A percentile compares a stretch with the other conserved stretches of the same genome.
Evolutionary conservation across 768 basidiomycete species (phyloP).

Genomic region (Pluteus cervinus): DNA sequence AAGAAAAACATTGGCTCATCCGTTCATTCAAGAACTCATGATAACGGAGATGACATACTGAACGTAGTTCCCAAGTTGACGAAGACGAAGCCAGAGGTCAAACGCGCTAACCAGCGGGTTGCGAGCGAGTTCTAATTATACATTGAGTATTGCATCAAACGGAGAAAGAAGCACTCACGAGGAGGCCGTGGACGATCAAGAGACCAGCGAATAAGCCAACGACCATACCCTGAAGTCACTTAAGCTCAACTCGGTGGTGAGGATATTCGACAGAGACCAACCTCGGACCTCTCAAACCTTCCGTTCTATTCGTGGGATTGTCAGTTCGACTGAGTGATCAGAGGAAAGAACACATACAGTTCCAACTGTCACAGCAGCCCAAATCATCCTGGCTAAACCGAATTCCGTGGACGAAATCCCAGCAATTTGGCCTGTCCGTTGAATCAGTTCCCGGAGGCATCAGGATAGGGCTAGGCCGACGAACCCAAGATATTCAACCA

Average conservation of each 20-base stretch:
- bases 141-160: not conserved
- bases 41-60: constrained; percentile 28
- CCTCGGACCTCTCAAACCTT: constrained; percentile 51
- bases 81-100: constrained; percentile 79
- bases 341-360: constrained; percentile 25
- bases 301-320: constrained; percentile 34
- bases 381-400: constrained; percentile 73
- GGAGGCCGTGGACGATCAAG: constrained; percentile 69
- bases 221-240: constrained; percentile 46
- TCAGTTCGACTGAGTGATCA: constrained; percentile 3
- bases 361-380: constrained; percentile 65
- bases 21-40: constrained; percentile 4
- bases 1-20: too few relatives aligned
- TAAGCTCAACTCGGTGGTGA: too few relatives aligned
- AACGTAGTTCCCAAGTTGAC: constrained; percentile 80
- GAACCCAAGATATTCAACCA: constrained; percentile 78
- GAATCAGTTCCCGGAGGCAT: constrained; percentile 3
- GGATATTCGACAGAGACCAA: too few relatives aligned
- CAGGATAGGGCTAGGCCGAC: constrained; percentile 9
- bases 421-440: constrained; percentile 61
- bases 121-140: constrained; percentile 59
- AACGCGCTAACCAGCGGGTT: constrained; percentile 65
- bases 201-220: constrained; percentile 76
- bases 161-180: constrained; percentile 32
- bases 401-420: constrained; percentile 86